phyloP scores from a whole-genome alignment of 1,284 basidiomycete species.

The Apiotrichum veenhuisii region DNA sequence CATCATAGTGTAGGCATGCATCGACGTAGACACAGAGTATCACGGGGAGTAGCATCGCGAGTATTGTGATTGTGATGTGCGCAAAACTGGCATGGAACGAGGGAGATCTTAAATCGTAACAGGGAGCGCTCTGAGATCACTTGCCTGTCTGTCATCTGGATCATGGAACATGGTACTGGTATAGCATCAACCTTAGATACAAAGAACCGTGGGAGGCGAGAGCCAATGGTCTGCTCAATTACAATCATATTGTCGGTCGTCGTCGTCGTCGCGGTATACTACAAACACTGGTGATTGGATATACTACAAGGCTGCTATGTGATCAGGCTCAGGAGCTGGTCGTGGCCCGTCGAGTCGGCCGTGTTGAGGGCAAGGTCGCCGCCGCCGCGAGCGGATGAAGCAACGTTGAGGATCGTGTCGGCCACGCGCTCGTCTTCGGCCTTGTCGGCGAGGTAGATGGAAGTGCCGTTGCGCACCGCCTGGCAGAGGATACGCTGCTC shows the following conservation, averaged over 20 bases:
- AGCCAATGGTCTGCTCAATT: no score
- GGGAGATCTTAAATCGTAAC: no score
- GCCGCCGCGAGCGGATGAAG: constrained; percentile 39
- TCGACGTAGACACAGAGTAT: not conserved
- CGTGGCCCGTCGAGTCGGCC: constrained; percentile 17
- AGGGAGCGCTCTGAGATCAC: no score
- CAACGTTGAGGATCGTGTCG: constrained; percentile 35
- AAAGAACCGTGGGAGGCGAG: no score
- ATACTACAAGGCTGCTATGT: not conserved
- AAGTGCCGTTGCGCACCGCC: constrained; percentile 44
- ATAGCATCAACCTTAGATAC: no score
- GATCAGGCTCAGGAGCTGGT: not conserved
- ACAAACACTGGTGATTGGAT: no score
- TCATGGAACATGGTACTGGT: no score
- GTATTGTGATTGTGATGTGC: no score
- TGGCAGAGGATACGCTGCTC: constrained; percentile 44
- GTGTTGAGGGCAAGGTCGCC: constrained; percentile 33
- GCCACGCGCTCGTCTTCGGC: constrained; percentile 27
- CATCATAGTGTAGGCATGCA: constrained; percentile 1
- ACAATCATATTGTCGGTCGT: not conserved
- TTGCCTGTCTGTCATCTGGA: no score
- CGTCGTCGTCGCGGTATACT: no score
- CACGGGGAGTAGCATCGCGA: no score
- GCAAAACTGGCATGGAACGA: no score
- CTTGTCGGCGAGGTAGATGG: constrained; percentile 42